These are phyloP conservation scores for Rhodotorula sp. DNA, from an alignment of 1,284 basidiomycete genomes.

Conservation along the genomic window DNA sequence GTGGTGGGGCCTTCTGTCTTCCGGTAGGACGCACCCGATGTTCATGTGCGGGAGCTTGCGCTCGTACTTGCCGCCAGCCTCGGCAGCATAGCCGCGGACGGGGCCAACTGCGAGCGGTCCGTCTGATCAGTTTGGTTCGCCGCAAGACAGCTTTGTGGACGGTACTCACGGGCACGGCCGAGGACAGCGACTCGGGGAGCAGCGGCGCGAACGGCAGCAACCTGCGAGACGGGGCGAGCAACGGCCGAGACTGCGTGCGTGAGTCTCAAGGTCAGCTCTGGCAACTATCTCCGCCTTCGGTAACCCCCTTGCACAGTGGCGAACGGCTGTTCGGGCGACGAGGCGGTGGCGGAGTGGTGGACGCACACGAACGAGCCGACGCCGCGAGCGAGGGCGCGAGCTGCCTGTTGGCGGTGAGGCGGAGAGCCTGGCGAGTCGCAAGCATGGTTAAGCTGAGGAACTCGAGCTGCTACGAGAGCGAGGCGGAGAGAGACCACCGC, in stretches of 20 bases:
- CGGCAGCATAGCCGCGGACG: constrained; percentile 34
- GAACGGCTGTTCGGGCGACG: neutral
- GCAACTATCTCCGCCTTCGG: neutral
- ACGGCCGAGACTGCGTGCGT: constrained; percentile 25
- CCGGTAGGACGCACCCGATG: constrained; percentile 46
- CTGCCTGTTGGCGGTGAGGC: constrained; percentile 27
- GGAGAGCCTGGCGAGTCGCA: constrained; percentile 32
- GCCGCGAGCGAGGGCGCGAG: constrained; percentile 18
- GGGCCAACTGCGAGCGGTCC: constrained; percentile 13
- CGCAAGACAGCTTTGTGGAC: neutral
- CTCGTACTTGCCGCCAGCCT: constrained; percentile 36
- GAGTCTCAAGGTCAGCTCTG: neutral
- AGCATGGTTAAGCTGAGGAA: constrained; percentile 14
- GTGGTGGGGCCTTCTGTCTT: too few relatives aligned
- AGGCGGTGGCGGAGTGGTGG: neutral
- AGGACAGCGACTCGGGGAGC: constrained; percentile 15
- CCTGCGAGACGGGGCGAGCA: constrained; percentile 21
- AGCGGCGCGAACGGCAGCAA: constrained; percentile 16
- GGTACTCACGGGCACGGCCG: constrained; percentile 15
- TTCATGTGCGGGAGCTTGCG: constrained; percentile 45
- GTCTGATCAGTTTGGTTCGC: neutral
- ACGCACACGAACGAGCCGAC: constrained; percentile 30
- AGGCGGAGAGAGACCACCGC: neutral
- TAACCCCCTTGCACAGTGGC: neutral
- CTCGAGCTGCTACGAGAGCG: neutral